Evolutionary conservation across 2,329 filamentous ascomycete genomes (phyloP), one percentile per base, ranked within the genome.

Genomic region (Colletotrichum graminicola): DNA sequence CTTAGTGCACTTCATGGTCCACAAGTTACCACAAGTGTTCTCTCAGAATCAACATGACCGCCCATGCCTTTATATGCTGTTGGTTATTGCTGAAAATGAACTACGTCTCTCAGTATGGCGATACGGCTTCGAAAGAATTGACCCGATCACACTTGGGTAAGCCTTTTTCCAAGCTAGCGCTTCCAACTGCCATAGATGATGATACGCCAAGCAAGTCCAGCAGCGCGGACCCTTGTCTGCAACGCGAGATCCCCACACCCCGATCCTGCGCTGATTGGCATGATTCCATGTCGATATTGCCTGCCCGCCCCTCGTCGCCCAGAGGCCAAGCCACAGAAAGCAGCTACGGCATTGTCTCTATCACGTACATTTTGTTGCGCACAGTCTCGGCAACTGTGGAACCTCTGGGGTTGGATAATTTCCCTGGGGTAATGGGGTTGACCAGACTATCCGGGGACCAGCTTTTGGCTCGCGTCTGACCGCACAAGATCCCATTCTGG

Each of bases 391-490:
- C 34, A 41, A 4, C n/a, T 29, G 36, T 41, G 36, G 55, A 57
- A 43, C 36, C 55, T 57, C 55, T 57, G 55, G 55, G 55, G 55
- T 57, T 57, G 55, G 39, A 39, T 29, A n/a, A 14, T 3, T 39
- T 41, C 55, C 12, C 36, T n/a, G 12, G 55, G 55, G 55, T 10
- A 16, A 26, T 29, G 55, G 55, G 55, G 55, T 57, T 21, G 5
- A 57, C 36, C 36, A 23, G 12, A 14, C 36, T 57, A 23, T 21
- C 39, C n/a, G 16, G 18, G 12, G 18, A 26, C 32, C 55, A n/a
- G n/a, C 55, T 26, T 57, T 21, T 14, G 21, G 54, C 4, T 57
- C 54, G 23, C 39, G 12, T 57, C 55, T 57, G 34, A 41, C 34
- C 34, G 41, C 21, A 41, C 39, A 6, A 41, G n/a, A 23, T 26